These are phyloP conservation scores for Populus ilicifolia DNA, from an alignment of 345 rosid genomes.

Conservation along the genomic window DNA sequence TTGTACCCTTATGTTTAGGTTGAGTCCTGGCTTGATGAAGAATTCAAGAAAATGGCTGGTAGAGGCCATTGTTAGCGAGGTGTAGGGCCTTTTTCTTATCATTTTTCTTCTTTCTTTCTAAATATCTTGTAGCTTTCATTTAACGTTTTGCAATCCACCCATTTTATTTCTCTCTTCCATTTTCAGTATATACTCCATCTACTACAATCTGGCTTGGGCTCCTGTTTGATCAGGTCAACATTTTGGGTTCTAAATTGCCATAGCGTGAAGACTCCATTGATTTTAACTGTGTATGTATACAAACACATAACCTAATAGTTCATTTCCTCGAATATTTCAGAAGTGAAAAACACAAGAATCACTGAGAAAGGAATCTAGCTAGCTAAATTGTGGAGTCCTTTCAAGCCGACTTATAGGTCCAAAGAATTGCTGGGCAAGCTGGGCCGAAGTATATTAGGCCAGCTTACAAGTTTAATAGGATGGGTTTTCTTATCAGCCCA, in stretches of 20 bases:
- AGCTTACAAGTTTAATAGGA: too few relatives aligned
- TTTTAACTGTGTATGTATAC: too few relatives aligned
- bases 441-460: too few relatives aligned
- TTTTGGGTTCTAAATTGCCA: background rate
- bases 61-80: constrained; percentile 31
- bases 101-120: background rate
- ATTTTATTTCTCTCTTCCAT: background rate
- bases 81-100: background rate
- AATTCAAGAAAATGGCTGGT: constrained; percentile 31
- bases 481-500: too few relatives aligned
- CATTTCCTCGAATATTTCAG: too few relatives aligned
- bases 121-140: background rate
- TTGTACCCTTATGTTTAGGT: constrained; percentile 57
- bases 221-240: background rate
- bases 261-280: too few relatives aligned
- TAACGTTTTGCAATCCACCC: background rate
- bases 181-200: background rate
- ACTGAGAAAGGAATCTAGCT: too few relatives aligned
- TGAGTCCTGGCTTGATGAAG: constrained; percentile 55
- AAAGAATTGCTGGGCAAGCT: too few relatives aligned
- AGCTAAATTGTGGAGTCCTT: too few relatives aligned
- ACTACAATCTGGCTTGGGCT: background rate
- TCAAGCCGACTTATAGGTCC: too few relatives aligned
- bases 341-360: too few relatives aligned
- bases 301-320: too few relatives aligned